Conservation (phyloP, 1,139 yeast species). For the Diutina scorzettiae region DNA sequence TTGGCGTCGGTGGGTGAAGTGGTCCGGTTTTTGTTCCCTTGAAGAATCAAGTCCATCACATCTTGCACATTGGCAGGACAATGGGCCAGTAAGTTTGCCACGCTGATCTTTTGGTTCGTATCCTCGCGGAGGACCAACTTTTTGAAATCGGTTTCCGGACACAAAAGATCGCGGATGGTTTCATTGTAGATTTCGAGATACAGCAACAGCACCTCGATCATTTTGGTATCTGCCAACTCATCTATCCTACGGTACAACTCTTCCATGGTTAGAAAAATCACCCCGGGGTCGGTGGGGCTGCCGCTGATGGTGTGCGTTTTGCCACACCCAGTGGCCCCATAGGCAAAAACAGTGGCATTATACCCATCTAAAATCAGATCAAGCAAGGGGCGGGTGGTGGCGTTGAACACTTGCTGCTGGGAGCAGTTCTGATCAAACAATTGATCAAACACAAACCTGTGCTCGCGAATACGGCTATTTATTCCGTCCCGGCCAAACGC, state of each 20-base stretch:
- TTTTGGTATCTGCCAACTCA: slow-evolving; percentile 38
- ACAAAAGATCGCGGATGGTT: slow-evolving; percentile 65
- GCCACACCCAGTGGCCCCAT: slow-evolving; percentile 99
- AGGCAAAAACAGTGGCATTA: slow-evolving; percentile 89
- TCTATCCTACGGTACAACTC: slow-evolving; percentile 59
- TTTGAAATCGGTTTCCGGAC: slow-evolving; percentile 37
- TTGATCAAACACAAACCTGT: slow-evolving; percentile 71
- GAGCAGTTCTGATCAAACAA: slow-evolving; percentile 54
- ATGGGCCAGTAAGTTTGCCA: slow-evolving; percentile 61
- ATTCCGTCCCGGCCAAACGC: neutral
- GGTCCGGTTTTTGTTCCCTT: slow-evolving; percentile 69
- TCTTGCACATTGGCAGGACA: slow-evolving; percentile 56
- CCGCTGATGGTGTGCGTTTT: slow-evolving; percentile 89
- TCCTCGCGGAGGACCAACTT: slow-evolving; percentile 61
- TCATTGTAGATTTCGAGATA: slow-evolving; percentile 88
- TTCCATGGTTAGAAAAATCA: slow-evolving; percentile 66
- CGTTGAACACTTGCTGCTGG: slow-evolving; percentile 56
- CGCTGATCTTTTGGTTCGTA: slow-evolving; percentile 52
- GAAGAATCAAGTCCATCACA: slow-evolving; percentile 65
- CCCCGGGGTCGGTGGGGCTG: slow-evolving; percentile 60
- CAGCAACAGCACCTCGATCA: slow-evolving; percentile 52
- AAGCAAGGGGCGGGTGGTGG: slow-evolving; percentile 61
- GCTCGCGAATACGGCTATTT: slow-evolving; percentile 34
- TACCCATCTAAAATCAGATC: slow-evolving; percentile 73
- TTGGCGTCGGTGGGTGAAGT: slow-evolving; percentile 87